phyloP scores from a whole-genome alignment of 305 asterid genomes.

The Andrographis paniculata region DNA sequence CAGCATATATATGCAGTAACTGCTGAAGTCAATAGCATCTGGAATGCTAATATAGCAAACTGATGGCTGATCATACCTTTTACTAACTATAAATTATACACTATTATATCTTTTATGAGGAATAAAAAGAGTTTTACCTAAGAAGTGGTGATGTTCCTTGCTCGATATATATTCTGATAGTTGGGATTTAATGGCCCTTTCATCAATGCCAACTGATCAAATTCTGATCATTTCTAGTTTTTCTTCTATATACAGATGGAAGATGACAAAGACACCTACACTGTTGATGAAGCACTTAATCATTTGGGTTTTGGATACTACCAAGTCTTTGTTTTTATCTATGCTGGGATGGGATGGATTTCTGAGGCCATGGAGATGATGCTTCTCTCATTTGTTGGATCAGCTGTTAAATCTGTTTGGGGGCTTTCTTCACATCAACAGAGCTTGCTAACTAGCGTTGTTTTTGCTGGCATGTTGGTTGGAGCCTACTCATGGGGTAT shows the following conservation, averaged over 20 bases:
- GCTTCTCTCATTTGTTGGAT: conserved; percentile 69
- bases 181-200: too few species aligned
- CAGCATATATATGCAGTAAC: too few species aligned
- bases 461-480: conserved; percentile 61
- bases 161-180: too few species aligned
- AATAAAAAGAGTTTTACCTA: too few species aligned
- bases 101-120: too few species aligned
- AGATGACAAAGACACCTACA: conserved; percentile 35
- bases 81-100: too few species aligned
- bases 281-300: conserved; percentile 64
- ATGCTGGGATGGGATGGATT: conserved; percentile 71
- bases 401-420: conserved; percentile 73
- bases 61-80: too few species aligned
- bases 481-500: conserved; percentile 71
- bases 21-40: too few species aligned
- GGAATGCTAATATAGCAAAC: too few species aligned
- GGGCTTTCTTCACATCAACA: conserved; percentile 55
- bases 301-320: conserved; percentile 63
- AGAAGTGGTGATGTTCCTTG: too few species aligned
- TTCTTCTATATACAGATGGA: conserved; percentile 37
- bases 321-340: conserved; percentile 48
- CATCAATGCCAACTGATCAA: conserved; percentile 1
- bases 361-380: conserved; percentile 88
- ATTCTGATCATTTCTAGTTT: conserved; percentile 11
- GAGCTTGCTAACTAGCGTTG: conserved; percentile 54